Evolutionary conservation across 768 basidiomycete genomes (phyloP).

Genomic region (Suillus fuscotomentosus): DNA sequence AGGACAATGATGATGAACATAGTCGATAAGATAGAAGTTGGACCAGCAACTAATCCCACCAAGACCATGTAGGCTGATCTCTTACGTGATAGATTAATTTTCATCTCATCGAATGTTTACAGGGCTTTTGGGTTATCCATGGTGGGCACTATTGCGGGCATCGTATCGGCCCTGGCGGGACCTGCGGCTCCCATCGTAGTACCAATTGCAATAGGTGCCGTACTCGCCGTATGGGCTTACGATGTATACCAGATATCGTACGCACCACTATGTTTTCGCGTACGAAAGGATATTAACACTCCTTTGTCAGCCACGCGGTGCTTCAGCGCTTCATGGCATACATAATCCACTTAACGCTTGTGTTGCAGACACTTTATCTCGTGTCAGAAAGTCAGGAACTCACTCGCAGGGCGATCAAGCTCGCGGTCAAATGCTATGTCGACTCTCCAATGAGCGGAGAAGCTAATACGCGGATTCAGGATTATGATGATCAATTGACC

Average conservation of each 20-base stretch:
- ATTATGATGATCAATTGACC: not conserved
- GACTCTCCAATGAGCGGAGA: not conserved
- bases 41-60: too few species aligned
- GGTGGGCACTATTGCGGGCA: not conserved
- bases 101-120: not conserved
- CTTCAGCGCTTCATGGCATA: slow-evolving; percentile 22
- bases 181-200: slow-evolving; percentile 1
- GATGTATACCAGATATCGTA: not conserved
- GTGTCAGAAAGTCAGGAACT: not conserved
- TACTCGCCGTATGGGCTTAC: not conserved
- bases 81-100: too few species aligned
- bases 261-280: not conserved
- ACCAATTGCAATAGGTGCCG: not conserved
- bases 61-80: too few species aligned
- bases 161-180: not conserved
- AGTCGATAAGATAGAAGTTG: too few species aligned
- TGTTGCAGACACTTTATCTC: slow-evolving; percentile 22
- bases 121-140: not conserved
- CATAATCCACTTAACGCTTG: slow-evolving; percentile 23
- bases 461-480: not conserved
- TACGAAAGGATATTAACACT: not conserved
- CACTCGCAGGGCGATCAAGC: not conserved
- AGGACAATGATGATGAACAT: too few species aligned
- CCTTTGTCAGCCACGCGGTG: slow-evolving; percentile 3
- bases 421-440: not conserved